These are phyloP conservation scores for Wickerhamomyces mucosus DNA, from an alignment of 805 yeast species.

Conservation along the genomic window DNA sequence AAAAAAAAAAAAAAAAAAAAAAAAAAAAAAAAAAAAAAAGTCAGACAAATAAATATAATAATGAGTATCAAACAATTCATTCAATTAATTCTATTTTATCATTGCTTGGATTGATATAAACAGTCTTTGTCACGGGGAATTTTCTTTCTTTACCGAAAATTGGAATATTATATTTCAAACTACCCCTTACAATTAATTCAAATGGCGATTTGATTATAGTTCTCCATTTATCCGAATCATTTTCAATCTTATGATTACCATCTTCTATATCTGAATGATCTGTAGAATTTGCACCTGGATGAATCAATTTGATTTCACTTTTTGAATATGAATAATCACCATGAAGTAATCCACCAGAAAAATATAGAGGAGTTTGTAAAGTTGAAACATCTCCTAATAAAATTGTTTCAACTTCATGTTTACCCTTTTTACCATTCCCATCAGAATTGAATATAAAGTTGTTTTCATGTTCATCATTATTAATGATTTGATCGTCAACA, in stretches of 20 bases:
- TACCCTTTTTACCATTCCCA: too few relatives aligned
- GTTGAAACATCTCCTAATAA: constrained; percentile 58
- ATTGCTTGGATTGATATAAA: constrained; percentile 43
- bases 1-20: background rate
- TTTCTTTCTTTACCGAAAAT: constrained; percentile 44
- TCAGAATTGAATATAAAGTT: too few relatives aligned
- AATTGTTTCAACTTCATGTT: constrained; percentile 41
- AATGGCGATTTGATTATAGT: constrained; percentile 69
- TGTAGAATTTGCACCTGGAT: constrained; percentile 49
- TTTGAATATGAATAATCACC: constrained; percentile 47
- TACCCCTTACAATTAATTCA: constrained; percentile 77
- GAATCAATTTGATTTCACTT: constrained; percentile 61
- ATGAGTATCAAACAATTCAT: background rate
- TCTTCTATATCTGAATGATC: constrained; percentile 17
- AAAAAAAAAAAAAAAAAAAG: background rate
- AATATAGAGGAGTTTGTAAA: constrained; percentile 65
- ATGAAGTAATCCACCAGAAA: constrained; percentile 71
- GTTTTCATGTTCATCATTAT: constrained; percentile 9
- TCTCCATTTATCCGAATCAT: constrained; percentile 54
- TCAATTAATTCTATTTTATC: constrained; percentile 3
- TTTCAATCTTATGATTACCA: constrained; percentile 19
- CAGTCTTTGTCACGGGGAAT: constrained; percentile 50
- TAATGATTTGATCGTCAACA: constrained; percentile 19
- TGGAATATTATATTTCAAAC: constrained; percentile 68
- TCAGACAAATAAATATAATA: background rate